Evolutionary conservation across 805 yeast species (phyloP).

Genomic region (Candida maris): DNA sequence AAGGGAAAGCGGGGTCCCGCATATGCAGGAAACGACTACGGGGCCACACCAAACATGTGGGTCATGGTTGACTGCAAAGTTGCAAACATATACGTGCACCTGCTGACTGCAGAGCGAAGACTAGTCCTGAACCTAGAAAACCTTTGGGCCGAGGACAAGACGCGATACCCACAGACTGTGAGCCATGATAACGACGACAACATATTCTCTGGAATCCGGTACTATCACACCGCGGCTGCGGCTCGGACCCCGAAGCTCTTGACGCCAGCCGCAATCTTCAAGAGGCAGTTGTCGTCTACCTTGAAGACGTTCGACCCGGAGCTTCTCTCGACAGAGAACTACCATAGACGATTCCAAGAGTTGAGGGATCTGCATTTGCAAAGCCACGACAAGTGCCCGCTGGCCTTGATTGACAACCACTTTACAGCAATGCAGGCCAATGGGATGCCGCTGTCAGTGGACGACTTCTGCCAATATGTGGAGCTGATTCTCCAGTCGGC

Average conservation of each 20-base stretch:
- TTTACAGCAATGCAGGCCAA: conserved; percentile 27
- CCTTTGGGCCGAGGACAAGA: conserved; percentile 43
- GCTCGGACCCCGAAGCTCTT: not conserved
- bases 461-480: conserved; percentile 19
- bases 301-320: conserved; percentile 10
- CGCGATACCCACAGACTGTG: conserved; percentile 6
- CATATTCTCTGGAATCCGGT: conserved; percentile 43
- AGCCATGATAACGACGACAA: conserved; percentile 34
- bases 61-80: conserved; percentile 67
- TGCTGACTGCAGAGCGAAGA: conserved; percentile 70
- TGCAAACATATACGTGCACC: conserved; percentile 65
- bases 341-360: conserved; percentile 15
- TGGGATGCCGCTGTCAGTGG: conserved; percentile 23
- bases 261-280: not conserved
- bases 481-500: conserved; percentile 26
- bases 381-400: conserved; percentile 18
- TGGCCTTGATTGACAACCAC: conserved; percentile 19
- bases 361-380: conserved; percentile 19
- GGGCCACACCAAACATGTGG: conserved; percentile 70
- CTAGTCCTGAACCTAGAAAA: conserved; percentile 65
- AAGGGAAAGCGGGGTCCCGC: conserved; percentile 53
- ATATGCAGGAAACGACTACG: conserved; percentile 54
- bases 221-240: conserved; percentile 38
- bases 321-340: conserved; percentile 13
- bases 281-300: not conserved